Evolutionary conservation across 768 basidiomycete species (phyloP).

Genomic region (Lanmaoa rubissima): DNA sequence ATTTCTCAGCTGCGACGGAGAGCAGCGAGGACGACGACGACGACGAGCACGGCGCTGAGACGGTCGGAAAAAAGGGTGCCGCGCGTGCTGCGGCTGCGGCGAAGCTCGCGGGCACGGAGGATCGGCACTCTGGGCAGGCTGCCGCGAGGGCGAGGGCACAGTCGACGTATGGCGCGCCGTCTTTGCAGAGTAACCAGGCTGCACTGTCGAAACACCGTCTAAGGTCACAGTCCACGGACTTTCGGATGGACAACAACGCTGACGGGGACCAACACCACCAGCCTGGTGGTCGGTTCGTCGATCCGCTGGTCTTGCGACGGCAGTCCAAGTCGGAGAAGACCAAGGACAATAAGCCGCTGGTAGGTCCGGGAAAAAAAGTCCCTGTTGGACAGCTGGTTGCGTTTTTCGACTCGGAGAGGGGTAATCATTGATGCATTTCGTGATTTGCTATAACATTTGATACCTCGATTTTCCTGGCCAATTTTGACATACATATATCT

Average conservation of each 20-base stretch:
- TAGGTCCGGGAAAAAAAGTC: slow-evolving; percentile 52
- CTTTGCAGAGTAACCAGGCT: slow-evolving; percentile 31
- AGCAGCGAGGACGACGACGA: slow-evolving; percentile 38
- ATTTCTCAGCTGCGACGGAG: slow-evolving; percentile 41
- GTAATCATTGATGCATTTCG: background rate
- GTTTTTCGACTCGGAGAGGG: slow-evolving; percentile 62
- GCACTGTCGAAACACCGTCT: slow-evolving; percentile 28
- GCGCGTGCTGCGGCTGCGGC: slow-evolving; percentile 33
- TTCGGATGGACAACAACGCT: slow-evolving; percentile 21
- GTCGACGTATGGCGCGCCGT: slow-evolving; percentile 49
- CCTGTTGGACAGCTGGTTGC: slow-evolving; percentile 77
- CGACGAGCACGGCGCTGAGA: slow-evolving; percentile 38
- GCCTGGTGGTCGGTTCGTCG: slow-evolving; percentile 55
- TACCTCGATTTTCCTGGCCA: background rate
- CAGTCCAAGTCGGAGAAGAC: slow-evolving; percentile 49
- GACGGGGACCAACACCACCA: slow-evolving; percentile 11
- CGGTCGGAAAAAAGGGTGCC: slow-evolving; percentile 54
- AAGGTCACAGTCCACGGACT: slow-evolving; percentile 41
- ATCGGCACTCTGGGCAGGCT: slow-evolving; percentile 10
- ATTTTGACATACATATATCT: slow-evolving; percentile 1
- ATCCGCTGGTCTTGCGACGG: slow-evolving; percentile 68
- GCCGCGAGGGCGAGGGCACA: slow-evolving; percentile 48
- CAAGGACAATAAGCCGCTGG: slow-evolving; percentile 41
- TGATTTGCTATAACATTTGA: background rate
- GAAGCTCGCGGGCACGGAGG: slow-evolving; percentile 32